phyloP scores from a whole-genome alignment of 345 rosid genomes.

The Dovyalis caffra region DNA sequence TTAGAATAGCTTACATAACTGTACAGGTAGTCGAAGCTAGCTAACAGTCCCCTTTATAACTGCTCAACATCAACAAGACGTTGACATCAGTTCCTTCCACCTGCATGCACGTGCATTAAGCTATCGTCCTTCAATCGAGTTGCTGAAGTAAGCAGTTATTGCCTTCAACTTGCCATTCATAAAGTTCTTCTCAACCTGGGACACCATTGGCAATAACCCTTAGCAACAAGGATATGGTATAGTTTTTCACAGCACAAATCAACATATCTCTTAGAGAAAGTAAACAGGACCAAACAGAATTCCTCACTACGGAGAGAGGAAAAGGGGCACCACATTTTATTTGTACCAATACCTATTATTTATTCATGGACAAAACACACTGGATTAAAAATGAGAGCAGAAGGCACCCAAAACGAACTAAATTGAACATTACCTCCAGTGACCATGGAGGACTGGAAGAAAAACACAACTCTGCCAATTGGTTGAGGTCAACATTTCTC shows the following conservation, averaged over 20 bases:
- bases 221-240: neutral
- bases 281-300: neutral
- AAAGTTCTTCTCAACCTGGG: conserved; percentile 81
- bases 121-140: conserved; percentile 1
- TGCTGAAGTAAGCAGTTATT: conserved; percentile 71
- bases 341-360: conserved; percentile 6
- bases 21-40: neutral
- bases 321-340: neutral
- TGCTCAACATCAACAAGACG: neutral
- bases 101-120: neutral
- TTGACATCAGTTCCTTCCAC: neutral
- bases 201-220: conserved; percentile 10
- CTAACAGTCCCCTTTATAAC: neutral
- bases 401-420: neutral
- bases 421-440: conserved; percentile 49
- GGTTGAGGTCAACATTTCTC: conserved; percentile 71
- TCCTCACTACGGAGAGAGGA: neutral
- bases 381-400: too few relatives aligned
- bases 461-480: conserved; percentile 76
- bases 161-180: conserved; percentile 87
- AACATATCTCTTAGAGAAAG: neutral
- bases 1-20: neutral
- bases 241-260: neutral
- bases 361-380: too few relatives aligned
- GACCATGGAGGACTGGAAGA: conserved; percentile 64